Evolutionary conservation across 257 asterid genomes (phyloP).

Genomic region (Prunella vulgaris): DNA sequence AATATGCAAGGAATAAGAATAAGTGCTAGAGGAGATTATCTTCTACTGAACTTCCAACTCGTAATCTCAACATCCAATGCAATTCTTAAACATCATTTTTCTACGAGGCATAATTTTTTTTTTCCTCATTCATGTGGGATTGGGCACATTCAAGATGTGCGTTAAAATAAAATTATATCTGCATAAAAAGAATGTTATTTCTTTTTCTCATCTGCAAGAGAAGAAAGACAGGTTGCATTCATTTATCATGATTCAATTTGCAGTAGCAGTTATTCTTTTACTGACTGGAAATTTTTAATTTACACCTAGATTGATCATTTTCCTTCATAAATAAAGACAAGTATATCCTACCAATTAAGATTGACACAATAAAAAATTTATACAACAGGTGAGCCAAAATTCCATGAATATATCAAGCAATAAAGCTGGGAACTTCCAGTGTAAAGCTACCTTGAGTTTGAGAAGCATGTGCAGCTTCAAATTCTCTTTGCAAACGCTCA

Average conservation of each 20-base stretch:
- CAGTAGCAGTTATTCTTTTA: not conserved
- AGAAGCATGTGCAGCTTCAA: slow-evolving; percentile 81
- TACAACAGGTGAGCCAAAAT: not conserved
- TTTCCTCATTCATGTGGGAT: not conserved
- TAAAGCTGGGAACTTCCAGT: not conserved
- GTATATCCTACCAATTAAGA: not conserved
- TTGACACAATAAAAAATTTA: not conserved
- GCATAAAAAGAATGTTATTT: no score
- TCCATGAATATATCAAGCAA: slow-evolving; percentile 10
- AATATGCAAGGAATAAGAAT: not conserved
- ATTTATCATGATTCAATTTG: not conserved
- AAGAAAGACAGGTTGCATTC: not conserved
- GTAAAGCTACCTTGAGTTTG: slow-evolving; percentile 75
- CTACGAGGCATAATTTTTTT: not conserved
- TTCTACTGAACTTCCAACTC: slow-evolving; percentile 4
- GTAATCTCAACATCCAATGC: not conserved
- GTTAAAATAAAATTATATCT: no score
- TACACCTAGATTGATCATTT: not conserved
- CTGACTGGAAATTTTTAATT: not conserved
- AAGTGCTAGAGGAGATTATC: not conserved
- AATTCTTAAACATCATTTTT: not conserved
- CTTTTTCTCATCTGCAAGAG: no score
- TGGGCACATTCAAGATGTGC: no score
- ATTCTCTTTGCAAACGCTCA: slow-evolving; percentile 87
- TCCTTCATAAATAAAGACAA: not conserved